Evolutionary conservation across 345 rosid genomes (phyloP).

Genomic region (Moringa oleifera): DNA sequence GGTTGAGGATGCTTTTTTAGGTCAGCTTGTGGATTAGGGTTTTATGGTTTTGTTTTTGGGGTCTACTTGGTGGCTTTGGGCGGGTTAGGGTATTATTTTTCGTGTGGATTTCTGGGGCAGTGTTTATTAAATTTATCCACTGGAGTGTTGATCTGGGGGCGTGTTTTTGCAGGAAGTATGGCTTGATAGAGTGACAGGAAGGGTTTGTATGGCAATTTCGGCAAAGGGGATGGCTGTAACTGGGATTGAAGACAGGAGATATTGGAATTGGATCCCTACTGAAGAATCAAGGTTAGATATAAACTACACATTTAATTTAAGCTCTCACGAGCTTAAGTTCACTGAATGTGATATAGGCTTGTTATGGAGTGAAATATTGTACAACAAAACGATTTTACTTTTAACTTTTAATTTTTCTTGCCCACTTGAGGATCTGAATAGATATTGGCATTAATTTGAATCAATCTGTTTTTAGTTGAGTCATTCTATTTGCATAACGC

Average conservation of each 20-base stretch:
- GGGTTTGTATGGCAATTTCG: constrained; percentile 79
- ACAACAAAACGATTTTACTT: constrained; percentile 4
- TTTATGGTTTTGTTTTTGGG: constrained; percentile 1
- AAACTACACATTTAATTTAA: neutral
- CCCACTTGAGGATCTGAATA: neutral
- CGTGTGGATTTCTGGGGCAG: neutral
- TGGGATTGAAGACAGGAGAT: constrained; percentile 89
- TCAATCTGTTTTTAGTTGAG: neutral
- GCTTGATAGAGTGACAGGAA: constrained; percentile 88
- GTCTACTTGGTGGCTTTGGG: neutral
- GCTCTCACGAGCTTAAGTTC: neutral
- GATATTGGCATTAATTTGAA: neutral
- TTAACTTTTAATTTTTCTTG: neutral
- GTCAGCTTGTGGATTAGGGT: constrained; percentile 27
- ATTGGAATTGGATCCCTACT: constrained; percentile 91
- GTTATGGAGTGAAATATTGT: neutral
- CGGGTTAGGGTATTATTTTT: neutral
- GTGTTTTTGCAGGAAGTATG: constrained; percentile 59
- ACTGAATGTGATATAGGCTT: constrained; percentile 3
- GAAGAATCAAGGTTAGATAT: constrained; percentile 82
- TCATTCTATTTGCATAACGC: neutral
- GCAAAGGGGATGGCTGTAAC: constrained; percentile 92
- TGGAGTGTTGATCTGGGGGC: constrained; percentile 1
- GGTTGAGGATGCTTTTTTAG: neutral
- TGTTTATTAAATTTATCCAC: too few species aligned